A percentile compares a stretch with the other conserved stretches of the same genome.
phyloP scores from a whole-genome alignment of 495 filamentous ascomycete species.

The Daldinia bambusicola region DNA sequence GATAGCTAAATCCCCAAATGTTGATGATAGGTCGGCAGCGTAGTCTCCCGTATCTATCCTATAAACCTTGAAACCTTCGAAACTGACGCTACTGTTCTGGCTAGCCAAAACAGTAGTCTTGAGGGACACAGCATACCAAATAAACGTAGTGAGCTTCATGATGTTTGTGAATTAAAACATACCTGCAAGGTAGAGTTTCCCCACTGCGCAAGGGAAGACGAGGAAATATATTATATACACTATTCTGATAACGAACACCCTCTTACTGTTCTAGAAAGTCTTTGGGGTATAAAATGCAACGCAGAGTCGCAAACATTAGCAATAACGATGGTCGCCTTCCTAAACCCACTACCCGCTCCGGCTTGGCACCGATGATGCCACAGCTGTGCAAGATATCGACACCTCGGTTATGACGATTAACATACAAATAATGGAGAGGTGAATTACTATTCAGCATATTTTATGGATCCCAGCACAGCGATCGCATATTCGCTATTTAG shows the following conservation, averaged over 20 bases:
- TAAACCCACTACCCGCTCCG: slow-evolving; percentile 12
- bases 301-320: slow-evolving; percentile 9
- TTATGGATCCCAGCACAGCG: neutral
- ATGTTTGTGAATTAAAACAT: neutral
- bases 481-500: neutral
- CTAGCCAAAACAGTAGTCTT: neutral
- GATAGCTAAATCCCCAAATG: slow-evolving; percentile 33
- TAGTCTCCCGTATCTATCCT: slow-evolving; percentile 11
- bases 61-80: slow-evolving; percentile 25
- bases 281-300: slow-evolving; percentile 14
- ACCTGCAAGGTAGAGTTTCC: neutral
- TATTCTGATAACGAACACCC: neutral
- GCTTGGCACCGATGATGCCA: slow-evolving; percentile 34
- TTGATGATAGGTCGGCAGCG: slow-evolving; percentile 4
- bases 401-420: neutral
- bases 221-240: slow-evolving; percentile 13
- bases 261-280: neutral
- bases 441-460: slow-evolving; percentile 3
- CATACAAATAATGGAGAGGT: neutral
- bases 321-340: slow-evolving; percentile 24
- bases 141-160: slow-evolving; percentile 22
- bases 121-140: slow-evolving; percentile 8
- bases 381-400: slow-evolving; percentile 30
- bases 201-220: neutral
- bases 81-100: neutral